Percentiles rank a stretch among this genome's conserved stretches.
Conservation (phyloP, 1,139 yeast species). For the Candida sanyaensis region DNA sequence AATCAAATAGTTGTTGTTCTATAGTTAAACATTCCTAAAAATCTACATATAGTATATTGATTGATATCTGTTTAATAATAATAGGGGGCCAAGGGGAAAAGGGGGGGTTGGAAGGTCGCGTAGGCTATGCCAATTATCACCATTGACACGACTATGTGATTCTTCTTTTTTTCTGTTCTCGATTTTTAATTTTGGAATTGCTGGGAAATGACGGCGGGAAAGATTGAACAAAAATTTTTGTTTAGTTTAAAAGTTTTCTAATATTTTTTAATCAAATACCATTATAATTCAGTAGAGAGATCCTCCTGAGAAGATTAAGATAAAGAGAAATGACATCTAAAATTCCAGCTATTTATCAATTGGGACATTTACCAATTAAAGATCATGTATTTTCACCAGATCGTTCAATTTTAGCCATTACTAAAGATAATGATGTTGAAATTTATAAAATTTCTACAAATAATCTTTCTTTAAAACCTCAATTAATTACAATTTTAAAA, state of each 20-base stretch:
- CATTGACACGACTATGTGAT: no score
- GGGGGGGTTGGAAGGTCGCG: no score
- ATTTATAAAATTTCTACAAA: conserved; percentile 60
- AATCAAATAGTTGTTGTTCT: not conserved
- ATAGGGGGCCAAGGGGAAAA: no score
- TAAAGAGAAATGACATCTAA: conserved; percentile 21
- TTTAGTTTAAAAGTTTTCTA: not conserved
- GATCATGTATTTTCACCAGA: conserved; percentile 88
- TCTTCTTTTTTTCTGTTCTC: no score
- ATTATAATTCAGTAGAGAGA: conserved; percentile 33
- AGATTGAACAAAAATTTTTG: no score
- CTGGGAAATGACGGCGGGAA: no score
- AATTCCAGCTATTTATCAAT: conserved; percentile 49
- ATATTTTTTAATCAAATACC: conserved; percentile 13
- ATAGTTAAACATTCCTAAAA: no score
- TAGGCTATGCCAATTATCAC: no score
- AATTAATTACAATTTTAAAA: conserved; percentile 59
- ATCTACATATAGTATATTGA: no score
- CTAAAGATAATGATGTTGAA: conserved; percentile 76
- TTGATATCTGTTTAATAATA: not conserved
- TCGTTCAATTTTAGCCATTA: conserved; percentile 69
- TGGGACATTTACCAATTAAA: conserved; percentile 84
- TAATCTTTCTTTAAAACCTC: conserved; percentile 37
- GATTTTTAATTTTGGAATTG: no score
- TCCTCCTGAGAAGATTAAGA: conserved; percentile 34